Percentiles rank a stretch among this genome's conserved stretches.
phyloP scores from a whole-genome alignment of 2,329 filamentous ascomycete genomes.

The Corinectria fuckeliana region DNA sequence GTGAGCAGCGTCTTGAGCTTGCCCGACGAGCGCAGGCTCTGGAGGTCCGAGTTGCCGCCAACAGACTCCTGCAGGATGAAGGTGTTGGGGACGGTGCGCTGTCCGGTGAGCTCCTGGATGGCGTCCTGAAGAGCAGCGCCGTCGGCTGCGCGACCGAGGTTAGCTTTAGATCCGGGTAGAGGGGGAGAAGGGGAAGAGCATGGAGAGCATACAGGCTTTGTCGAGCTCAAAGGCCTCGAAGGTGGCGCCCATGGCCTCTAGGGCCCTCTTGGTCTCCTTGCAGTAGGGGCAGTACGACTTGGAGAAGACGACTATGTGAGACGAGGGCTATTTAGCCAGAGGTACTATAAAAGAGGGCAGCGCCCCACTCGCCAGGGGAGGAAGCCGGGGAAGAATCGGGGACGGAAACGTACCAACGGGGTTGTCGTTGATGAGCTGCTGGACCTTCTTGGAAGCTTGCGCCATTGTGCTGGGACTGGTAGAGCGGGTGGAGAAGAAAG shows the following conservation, averaged over 20 bases:
- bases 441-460: conserved; percentile 81
- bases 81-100: conserved; percentile 94
- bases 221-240: conserved; percentile 84
- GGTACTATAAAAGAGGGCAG: background rate
- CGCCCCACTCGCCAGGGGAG: conserved; percentile 5
- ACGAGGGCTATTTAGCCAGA: background rate
- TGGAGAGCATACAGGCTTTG: conserved; percentile 71
- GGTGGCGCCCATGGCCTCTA: conserved; percentile 74
- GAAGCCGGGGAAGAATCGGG: too few relatives aligned
- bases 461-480: conserved; percentile 75
- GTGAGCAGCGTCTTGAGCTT: conserved; percentile 51
- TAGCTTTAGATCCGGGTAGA: conserved; percentile 13
- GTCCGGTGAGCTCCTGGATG: conserved; percentile 78
- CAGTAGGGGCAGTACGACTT: conserved; percentile 98
- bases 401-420: conserved; percentile 71
- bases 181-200: background rate
- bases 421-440: conserved; percentile 88
- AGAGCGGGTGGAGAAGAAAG: conserved; percentile 70
- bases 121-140: conserved; percentile 83
- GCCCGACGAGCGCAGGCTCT: conserved; percentile 58
- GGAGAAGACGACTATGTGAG: conserved; percentile 82
- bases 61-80: conserved; percentile 93
- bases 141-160: conserved; percentile 66
- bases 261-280: conserved; percentile 75
- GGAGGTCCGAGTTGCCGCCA: conserved; percentile 91